phyloP scores from a whole-genome alignment of 2,329 filamentous ascomycete species.

The Teratosphaeria gauchensis region DNA sequence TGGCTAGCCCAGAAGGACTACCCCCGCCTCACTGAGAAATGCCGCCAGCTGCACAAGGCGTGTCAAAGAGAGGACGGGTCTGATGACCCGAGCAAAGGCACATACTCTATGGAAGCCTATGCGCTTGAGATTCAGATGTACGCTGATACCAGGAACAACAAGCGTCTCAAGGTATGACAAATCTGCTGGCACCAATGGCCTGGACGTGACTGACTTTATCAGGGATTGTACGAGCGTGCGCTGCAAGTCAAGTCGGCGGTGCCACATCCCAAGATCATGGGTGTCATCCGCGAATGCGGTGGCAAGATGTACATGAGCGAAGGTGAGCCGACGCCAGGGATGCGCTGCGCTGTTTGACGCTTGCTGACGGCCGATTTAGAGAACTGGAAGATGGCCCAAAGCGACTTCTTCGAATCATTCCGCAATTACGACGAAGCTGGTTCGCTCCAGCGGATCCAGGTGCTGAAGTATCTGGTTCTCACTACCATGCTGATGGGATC shows the following conservation, averaged over 20 bases:
- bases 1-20: slow-evolving; percentile 91
- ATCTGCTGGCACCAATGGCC: not conserved
- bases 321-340: slow-evolving; percentile 32
- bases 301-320: slow-evolving; percentile 99
- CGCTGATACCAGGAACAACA: slow-evolving; percentile 92
- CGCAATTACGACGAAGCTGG: slow-evolving; percentile 98
- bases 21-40: slow-evolving; percentile 64
- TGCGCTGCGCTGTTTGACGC: slow-evolving; percentile 6
- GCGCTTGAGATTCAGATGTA: slow-evolving; percentile 99
- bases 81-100: slow-evolving; percentile 90
- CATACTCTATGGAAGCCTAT: slow-evolving; percentile 91
- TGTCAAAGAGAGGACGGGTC: slow-evolving; percentile 80
- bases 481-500: slow-evolving; percentile 98
- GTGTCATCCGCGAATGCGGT: slow-evolving; percentile 94
- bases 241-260: slow-evolving; percentile 92
- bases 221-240: slow-evolving; percentile 78
- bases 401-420: slow-evolving; percentile 97
- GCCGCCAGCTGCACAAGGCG: slow-evolving; percentile 77
- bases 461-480: slow-evolving; percentile 90
- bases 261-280: slow-evolving; percentile 97
- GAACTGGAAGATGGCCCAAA: slow-evolving; percentile 96
- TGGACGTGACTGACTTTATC: slow-evolving; percentile 2
- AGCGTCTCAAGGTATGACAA: slow-evolving; percentile 65
- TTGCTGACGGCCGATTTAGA: slow-evolving; percentile 42
- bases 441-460: slow-evolving; percentile 89